phyloP scores from a whole-genome alignment of 2,329 filamentous ascomycete species.

The Nemania sp. region DNA sequence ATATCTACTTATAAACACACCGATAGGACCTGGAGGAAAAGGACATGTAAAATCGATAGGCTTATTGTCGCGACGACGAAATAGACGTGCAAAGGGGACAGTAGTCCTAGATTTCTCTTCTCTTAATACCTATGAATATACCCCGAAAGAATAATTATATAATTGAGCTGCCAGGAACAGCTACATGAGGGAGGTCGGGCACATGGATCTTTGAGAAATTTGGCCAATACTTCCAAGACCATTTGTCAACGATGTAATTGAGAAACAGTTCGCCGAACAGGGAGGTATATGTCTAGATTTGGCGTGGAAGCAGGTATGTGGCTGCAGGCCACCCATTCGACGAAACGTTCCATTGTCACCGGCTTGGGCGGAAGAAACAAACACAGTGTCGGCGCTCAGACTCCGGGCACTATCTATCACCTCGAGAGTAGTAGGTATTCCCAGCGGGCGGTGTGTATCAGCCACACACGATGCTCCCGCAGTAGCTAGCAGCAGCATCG shows the following conservation, averaged over 20 bases:
- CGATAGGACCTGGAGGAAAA: neutral
- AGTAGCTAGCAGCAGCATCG: no score
- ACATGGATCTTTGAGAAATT: no score
- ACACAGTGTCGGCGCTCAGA: constrained; percentile 30
- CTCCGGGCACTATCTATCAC: constrained; percentile 17
- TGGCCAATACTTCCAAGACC: no score
- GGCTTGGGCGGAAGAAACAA: constrained; percentile 30
- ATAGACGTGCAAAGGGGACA: neutral
- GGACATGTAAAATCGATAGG: neutral
- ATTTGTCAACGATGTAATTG: constrained; percentile 3
- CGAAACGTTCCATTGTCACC: constrained; percentile 25
- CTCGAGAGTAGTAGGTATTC: constrained; percentile 18
- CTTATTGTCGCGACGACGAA: neutral
- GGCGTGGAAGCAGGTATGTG: constrained; percentile 1
- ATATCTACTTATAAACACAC: neutral
- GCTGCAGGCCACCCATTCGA: constrained; percentile 21
- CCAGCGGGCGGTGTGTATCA: constrained; percentile 35
- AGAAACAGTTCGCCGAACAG: neutral
- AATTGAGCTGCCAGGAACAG: no score
- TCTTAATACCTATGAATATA: no score
- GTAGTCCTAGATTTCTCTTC: neutral
- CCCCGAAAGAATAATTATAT: neutral
- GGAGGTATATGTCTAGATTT: constrained; percentile 10
- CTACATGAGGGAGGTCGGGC: no score
- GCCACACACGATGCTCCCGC: constrained; percentile 32